Conservation (phyloP, 495 filamentous ascomycete species). For the Hamigera avellanea region DNA sequence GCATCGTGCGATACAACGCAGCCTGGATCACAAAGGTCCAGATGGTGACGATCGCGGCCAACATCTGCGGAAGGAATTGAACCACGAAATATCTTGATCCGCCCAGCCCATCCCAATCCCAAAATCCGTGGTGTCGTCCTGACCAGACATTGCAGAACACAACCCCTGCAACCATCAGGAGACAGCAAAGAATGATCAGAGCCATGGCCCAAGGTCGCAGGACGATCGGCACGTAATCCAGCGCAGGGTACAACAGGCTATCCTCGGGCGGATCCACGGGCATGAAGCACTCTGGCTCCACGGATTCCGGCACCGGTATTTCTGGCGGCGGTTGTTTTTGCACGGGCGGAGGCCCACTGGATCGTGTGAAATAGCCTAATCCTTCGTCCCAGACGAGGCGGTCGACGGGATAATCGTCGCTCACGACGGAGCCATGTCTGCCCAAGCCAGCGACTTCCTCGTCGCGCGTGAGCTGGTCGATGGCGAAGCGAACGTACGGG, state of each 20-base stretch:
- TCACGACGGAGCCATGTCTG: conserved; percentile 24
- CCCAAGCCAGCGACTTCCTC: conserved; percentile 35
- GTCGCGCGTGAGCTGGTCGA: conserved; percentile 59
- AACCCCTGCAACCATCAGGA: conserved; percentile 61
- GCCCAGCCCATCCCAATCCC: conserved; percentile 51
- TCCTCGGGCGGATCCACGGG: conserved; percentile 35
- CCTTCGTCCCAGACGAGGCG: conserved; percentile 40
- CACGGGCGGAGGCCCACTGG: conserved; percentile 9
- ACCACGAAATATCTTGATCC: conserved; percentile 75
- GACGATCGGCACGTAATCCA: conserved; percentile 55
- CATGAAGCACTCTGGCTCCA: conserved; percentile 41
- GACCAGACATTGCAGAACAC: conserved; percentile 68
- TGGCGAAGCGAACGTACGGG: conserved; percentile 60
- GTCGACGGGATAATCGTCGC: conserved; percentile 35
- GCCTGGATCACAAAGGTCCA: conserved; percentile 64
- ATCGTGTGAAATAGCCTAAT: conserved; percentile 33
- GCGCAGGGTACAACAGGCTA: conserved; percentile 36
- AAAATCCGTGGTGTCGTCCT: conserved; percentile 47
- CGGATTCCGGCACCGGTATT: conserved; percentile 16
- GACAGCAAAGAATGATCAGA: conserved; percentile 43
- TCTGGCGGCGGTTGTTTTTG: conserved; percentile 5
- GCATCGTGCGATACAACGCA: conserved; percentile 64
- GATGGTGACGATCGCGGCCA: conserved; percentile 61
- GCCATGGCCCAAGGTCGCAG: conserved; percentile 52
- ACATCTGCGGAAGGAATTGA: conserved; percentile 66